phyloP scores from a whole-genome alignment of 1,284 basidiomycete species.

The Ganoderma lucidum region DNA sequence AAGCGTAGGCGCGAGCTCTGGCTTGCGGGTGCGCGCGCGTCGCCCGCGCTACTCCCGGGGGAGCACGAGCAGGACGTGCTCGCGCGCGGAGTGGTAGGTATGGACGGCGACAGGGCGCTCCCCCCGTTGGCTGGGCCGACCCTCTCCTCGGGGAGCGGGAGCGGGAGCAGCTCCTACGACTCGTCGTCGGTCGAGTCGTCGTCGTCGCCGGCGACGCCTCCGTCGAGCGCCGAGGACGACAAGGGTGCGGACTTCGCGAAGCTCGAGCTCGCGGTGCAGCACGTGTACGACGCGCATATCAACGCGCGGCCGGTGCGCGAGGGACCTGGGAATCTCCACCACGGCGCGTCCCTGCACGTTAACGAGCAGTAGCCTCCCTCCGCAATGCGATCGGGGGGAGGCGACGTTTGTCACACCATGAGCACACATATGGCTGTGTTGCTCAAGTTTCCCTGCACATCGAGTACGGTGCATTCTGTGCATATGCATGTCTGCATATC shows the following conservation, averaged over 20 bases:
- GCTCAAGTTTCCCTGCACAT: neutral
- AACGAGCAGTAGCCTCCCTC: neutral
- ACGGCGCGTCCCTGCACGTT: conserved; percentile 10
- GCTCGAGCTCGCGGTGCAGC: conserved; percentile 22
- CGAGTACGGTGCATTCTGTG: neutral
- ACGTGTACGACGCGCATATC: conserved; percentile 31
- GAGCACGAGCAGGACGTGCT: conserved; percentile 18
- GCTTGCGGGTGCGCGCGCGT: conserved; percentile 40
- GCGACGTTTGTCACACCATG: neutral
- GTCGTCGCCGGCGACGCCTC: conserved; percentile 15
- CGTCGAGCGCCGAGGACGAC: conserved; percentile 1
- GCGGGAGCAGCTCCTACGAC: conserved; percentile 4
- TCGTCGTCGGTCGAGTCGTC: conserved; percentile 26
- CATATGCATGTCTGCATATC: neutral
- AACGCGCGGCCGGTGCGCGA: conserved; percentile 29
- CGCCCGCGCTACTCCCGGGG: conserved; percentile 32
- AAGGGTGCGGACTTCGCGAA: conserved; percentile 5
- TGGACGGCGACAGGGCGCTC: neutral
- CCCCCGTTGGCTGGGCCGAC: neutral
- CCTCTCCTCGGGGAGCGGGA: neutral
- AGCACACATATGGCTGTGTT: neutral
- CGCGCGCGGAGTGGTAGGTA: neutral
- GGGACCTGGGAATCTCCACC: conserved; percentile 26
- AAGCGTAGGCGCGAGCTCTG: conserved; percentile 56
- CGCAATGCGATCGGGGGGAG: neutral